Evolutionary conservation across 2,329 filamentous ascomycete genomes (phyloP), one percentile per base, ranked within the genome.

Genomic region (Talaromyces islandicus): DNA sequence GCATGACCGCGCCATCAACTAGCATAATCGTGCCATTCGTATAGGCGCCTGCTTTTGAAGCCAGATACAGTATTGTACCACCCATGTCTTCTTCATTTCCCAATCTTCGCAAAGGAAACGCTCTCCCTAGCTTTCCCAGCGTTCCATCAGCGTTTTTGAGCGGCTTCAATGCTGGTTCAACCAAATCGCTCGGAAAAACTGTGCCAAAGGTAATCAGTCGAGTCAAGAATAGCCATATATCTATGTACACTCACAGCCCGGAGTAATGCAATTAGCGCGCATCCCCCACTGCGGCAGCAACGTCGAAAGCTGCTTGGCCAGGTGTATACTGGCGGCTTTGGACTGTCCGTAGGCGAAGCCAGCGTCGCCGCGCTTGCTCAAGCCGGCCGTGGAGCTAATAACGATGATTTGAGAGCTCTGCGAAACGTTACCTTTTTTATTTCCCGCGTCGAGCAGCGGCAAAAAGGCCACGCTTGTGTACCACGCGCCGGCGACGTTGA

Each of bases 21-120:
- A 83, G 67, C 58, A 80, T 75, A 12, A 81, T 73, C 58, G 73
- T 77, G 0, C 83, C 83, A 68, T 85, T 85, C 56, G 80, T 73
- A 68, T 84, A 85, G 14, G 74, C 75, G 2, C 80, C 81, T 5
- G 77, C 78, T 50, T 78, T 80, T 2, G 78, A 77, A 12, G 81
- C 76, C 57, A 84, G 69, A 62, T 81, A 85, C 41, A 83, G 61
- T 3, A 82, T 73, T 19, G 81, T 71, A 21, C 78, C 81, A 0
- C 76, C 77, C 30, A 84, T 72, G 62, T 84, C 81, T 50, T 80
- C 77, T 9, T 69, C 64, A 7, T 64, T 66, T 0, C 78, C 77
- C 65, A 75, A 69, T 21, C 78, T 59, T 0, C 75, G 30, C 54
- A 56, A 56, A 56, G 32, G 54, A 56, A 56, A 56, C 54, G 24